These are phyloP conservation scores for Cucurbita ficifolia DNA, from an alignment of 306 rosid genomes.

Conservation along the genomic window DNA sequence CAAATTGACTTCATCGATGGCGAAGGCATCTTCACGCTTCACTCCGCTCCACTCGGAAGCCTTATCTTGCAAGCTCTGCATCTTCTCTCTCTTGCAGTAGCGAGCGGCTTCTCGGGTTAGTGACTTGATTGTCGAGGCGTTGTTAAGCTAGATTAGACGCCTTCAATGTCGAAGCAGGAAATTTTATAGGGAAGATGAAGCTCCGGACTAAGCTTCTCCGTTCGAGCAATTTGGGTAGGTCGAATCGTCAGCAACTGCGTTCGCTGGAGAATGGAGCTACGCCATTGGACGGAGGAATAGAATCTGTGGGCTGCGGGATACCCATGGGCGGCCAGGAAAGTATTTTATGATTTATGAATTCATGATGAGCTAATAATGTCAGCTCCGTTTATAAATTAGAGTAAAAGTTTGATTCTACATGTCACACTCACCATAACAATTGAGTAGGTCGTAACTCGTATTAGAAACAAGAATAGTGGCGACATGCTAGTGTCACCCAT, in stretches of 20 bases:
- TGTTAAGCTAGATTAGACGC: neutral
- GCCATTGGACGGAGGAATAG: neutral
- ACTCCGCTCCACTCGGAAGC: constrained; percentile 85
- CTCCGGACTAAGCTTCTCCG: neutral
- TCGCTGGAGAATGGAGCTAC: neutral
- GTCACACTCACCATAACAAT: too few relatives aligned
- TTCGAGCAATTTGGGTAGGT: neutral
- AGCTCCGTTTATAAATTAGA: neutral
- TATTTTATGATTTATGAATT: neutral
- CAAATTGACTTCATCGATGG: constrained; percentile 53
- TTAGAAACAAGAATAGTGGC: too few relatives aligned
- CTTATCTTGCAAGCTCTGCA: constrained; percentile 63
- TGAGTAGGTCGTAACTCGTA: too few relatives aligned
- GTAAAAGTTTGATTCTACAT: too few relatives aligned
- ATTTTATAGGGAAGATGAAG: neutral
- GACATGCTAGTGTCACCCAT: too few relatives aligned
- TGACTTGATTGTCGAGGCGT: neutral
- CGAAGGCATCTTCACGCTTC: constrained; percentile 35
- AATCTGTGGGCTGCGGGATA: constrained; percentile 1
- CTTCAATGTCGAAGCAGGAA: neutral
- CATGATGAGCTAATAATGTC: neutral
- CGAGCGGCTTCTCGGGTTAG: neutral
- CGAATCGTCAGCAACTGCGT: too few relatives aligned
- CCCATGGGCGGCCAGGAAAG: neutral
- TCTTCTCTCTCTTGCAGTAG: neutral